Evolutionary conservation across 495 filamentous ascomycete genomes (phyloP).

Genomic region (Schizothecium vesticola): DNA sequence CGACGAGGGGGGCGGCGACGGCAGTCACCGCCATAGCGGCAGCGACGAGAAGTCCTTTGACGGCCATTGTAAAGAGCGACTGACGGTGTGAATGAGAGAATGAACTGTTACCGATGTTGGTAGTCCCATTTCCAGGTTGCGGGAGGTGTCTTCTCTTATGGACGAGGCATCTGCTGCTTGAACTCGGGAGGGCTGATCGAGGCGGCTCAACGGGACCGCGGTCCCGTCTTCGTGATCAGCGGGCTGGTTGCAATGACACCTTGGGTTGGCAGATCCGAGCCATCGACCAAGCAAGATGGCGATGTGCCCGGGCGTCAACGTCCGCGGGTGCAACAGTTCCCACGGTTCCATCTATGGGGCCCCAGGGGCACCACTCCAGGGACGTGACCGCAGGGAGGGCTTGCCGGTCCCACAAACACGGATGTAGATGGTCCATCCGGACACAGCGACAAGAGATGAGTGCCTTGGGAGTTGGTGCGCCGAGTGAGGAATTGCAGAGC

Average conservation of each 20-base stretch:
- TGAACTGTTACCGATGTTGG: not conserved
- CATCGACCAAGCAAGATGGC: not conserved
- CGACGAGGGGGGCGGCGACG: constrained; percentile 36
- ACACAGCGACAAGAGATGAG: not conserved
- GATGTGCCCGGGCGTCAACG: not conserved
- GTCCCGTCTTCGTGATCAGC: constrained; percentile 4
- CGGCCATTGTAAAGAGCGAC: constrained; percentile 21
- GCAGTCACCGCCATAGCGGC: constrained; percentile 31
- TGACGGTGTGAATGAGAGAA: constrained; percentile 9
- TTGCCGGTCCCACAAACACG: not conserved
- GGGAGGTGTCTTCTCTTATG: not conserved
- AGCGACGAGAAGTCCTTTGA: constrained; percentile 23
- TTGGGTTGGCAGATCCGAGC: not conserved
- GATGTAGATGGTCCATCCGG: not conserved
- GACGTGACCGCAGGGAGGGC: not conserved
- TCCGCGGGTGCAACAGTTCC: not conserved
- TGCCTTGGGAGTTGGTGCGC: not conserved
- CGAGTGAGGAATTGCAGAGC: not conserved
- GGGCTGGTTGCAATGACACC: constrained; percentile 5
- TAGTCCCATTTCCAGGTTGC: not conserved
- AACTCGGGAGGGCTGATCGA: not conserved
- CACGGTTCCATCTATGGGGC: not conserved
- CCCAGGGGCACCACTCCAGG: not conserved
- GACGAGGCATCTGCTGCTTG: not conserved
- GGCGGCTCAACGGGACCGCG: constrained; percentile 26